Percentiles rank a stretch among this genome's conserved stretches.
Evolutionary conservation across 1,139 yeast genomes (phyloP).

Genomic region (Yamadazyma mexicana): DNA sequence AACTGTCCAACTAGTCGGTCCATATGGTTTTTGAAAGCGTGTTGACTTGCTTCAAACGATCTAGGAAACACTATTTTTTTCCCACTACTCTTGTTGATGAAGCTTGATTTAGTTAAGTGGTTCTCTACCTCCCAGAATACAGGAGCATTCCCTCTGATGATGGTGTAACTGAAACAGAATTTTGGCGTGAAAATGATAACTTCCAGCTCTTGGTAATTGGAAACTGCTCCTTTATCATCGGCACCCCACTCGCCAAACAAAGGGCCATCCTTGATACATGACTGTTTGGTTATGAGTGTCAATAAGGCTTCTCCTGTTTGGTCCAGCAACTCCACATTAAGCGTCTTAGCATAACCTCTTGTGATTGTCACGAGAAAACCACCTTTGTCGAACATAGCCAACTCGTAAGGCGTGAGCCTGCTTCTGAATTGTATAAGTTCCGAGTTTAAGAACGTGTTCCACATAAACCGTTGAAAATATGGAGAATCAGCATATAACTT

Average conservation of each 20-base stretch:
- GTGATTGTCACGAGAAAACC: conserved; percentile 60
- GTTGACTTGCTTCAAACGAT: conserved; percentile 63
- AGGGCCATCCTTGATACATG: conserved; percentile 59
- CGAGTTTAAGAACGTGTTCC: conserved; percentile 62
- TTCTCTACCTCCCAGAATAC: conserved; percentile 60
- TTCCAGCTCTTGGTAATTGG: conserved; percentile 70
- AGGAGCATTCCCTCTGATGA: conserved; percentile 70
- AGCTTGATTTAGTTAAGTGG: conserved; percentile 34
- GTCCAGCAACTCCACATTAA: conserved; percentile 43
- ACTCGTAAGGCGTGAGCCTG: conserved; percentile 52
- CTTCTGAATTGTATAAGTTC: conserved; percentile 62
- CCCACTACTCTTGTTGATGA: conserved; percentile 39
- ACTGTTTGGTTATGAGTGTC: conserved; percentile 67
- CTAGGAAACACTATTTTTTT: conserved; percentile 55
- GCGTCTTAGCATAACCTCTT: conserved; percentile 66
- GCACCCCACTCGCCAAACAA: conserved; percentile 69
- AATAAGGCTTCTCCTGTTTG: conserved; percentile 42
- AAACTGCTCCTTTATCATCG: conserved; percentile 69
- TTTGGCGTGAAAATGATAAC: conserved; percentile 54
- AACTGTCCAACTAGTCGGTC: conserved; percentile 56
- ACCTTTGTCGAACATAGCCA: conserved; percentile 50
- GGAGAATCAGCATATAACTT: conserved; percentile 41
- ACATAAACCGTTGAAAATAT: conserved; percentile 57
- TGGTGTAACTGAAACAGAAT: conserved; percentile 57
- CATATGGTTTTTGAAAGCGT: conserved; percentile 64